Percentiles rank a stretch among this genome's conserved stretches.
Conservation (phyloP, 768 basidiomycete species). For the Boletus eberwhitei region DNA sequence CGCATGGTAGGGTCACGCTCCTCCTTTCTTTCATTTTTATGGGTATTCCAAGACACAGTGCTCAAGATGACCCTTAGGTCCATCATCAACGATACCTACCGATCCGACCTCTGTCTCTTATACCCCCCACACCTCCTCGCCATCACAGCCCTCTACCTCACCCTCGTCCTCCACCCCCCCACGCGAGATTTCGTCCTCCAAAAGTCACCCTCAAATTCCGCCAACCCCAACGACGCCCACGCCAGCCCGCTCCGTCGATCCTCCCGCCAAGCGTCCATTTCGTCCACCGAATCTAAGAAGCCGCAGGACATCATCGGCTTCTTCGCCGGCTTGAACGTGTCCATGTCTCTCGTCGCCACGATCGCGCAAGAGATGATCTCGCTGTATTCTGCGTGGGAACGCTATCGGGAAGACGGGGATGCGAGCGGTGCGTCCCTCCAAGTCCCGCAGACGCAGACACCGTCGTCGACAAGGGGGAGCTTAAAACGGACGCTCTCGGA, state of each 20-base stretch:
- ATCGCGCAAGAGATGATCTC: constrained; percentile 90
- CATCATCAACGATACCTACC: constrained; percentile 94
- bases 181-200: constrained; percentile 45
- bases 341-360: constrained; percentile 73
- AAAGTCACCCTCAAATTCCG: constrained; percentile 29
- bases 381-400: constrained; percentile 86
- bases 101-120: constrained; percentile 89
- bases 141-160: constrained; percentile 86
- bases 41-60: background rate
- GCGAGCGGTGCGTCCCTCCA: constrained; percentile 31
- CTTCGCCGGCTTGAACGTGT: constrained; percentile 83
- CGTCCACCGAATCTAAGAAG: constrained; percentile 33
- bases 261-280: constrained; percentile 42
- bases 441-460: background rate
- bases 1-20: constrained; percentile 64
- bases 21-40: background rate
- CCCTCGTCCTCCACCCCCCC: constrained; percentile 69
- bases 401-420: constrained; percentile 65
- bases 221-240: constrained; percentile 14
- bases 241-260: constrained; percentile 50
- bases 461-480: constrained; percentile 16
- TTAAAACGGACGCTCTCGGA: constrained; percentile 23
- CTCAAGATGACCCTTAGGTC: constrained; percentile 54
- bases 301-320: constrained; percentile 74
- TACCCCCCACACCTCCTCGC: constrained; percentile 96